Conservation (phyloP, 2,329 filamentous ascomycete genomes). For the Corniculantispora saksenae region DNA sequence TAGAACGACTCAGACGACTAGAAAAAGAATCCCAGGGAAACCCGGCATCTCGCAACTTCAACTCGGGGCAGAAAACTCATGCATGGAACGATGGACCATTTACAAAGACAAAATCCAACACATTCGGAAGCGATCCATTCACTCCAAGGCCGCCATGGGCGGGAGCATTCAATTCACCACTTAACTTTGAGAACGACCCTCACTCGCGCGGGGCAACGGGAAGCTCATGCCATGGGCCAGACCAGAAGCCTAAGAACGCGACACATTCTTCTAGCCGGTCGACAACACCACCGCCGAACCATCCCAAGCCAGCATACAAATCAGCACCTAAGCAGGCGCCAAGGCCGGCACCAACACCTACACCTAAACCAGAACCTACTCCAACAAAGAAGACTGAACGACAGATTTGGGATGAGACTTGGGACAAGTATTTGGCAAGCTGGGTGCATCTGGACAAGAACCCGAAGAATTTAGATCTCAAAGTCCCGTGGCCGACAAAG, state of each 20-base stretch:
- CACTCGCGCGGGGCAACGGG: background rate
- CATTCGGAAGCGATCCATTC: background rate
- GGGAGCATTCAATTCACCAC: background rate
- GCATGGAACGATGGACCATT: no score
- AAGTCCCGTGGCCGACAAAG: slow-evolving; percentile 4
- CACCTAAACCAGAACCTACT: background rate
- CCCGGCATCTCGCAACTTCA: background rate
- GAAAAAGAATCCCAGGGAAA: background rate
- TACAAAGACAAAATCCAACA: background rate
- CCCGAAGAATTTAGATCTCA: background rate
- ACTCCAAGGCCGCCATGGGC: background rate
- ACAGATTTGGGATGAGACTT: background rate
- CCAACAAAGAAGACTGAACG: background rate
- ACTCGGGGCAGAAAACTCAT: no score
- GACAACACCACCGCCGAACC: background rate
- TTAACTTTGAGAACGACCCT: background rate
- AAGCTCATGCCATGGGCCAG: background rate
- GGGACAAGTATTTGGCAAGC: background rate
- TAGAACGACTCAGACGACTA: no score
- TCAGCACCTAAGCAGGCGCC: background rate
- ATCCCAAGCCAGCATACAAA: background rate
- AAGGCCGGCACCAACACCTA: background rate
- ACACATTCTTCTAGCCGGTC: background rate
- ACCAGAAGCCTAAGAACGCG: background rate
- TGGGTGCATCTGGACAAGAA: background rate